phyloP scores from a whole-genome alignment of 768 basidiomycete species.

The Pleurotus giganteus region DNA sequence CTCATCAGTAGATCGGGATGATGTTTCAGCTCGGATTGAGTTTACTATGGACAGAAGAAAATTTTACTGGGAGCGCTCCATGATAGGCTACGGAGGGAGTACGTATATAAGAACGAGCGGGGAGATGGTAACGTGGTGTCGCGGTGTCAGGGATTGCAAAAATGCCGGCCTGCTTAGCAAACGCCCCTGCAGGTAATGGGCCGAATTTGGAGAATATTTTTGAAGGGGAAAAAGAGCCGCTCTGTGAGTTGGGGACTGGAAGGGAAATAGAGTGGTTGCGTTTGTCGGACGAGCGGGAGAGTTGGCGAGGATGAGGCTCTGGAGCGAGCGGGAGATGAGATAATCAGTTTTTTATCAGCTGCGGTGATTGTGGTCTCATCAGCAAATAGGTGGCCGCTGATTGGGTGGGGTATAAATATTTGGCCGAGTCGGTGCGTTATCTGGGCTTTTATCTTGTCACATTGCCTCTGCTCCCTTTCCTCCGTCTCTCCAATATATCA shows the following conservation, averaged over 20 bases:
- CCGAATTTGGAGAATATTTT: not conserved
- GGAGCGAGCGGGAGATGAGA: no score
- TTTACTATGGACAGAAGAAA: not conserved
- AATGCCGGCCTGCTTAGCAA: not conserved
- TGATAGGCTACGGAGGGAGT: not conserved
- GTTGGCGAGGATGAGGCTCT: no score
- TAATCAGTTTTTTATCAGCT: not conserved
- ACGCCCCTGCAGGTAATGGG: constrained; percentile 3
- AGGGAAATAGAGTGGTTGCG: no score
- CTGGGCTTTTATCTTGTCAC: constrained; percentile 5
- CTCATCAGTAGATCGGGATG: not conserved
- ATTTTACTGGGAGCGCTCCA: not conserved
- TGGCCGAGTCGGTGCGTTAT: constrained; percentile 1
- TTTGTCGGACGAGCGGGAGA: no score
- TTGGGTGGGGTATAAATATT: constrained; percentile 26
- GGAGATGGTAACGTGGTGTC: not conserved
- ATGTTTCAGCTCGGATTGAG: not conserved
- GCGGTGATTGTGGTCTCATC: constrained; percentile 19
- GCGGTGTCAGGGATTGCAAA: not conserved
- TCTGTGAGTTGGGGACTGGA: not conserved
- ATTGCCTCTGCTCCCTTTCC: not conserved
- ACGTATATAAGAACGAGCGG: not conserved
- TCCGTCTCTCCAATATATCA: not conserved
- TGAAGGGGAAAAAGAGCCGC: not conserved
- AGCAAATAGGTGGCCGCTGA: constrained; percentile 30